Conservation (phyloP, 2,329 filamentous ascomycete genomes). For the Cyphellophora europaea region DNA sequence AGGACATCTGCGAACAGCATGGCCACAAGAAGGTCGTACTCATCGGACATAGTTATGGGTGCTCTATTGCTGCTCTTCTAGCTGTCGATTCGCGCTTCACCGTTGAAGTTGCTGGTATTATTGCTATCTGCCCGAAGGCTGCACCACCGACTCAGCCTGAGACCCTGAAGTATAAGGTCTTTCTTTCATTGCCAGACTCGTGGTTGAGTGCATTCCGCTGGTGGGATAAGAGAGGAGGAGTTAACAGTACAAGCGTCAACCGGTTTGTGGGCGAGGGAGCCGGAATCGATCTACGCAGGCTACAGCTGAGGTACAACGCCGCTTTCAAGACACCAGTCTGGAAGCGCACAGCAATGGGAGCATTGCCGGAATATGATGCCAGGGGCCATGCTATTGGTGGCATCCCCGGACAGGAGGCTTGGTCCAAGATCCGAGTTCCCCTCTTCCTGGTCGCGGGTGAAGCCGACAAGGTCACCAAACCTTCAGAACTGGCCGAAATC, state of each 20-base stretch:
- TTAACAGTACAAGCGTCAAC: conserved; percentile 65
- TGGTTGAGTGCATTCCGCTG: conserved; percentile 68
- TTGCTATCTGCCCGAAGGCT: conserved; percentile 73
- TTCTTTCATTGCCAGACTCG: conserved; percentile 56
- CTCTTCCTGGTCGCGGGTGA: conserved; percentile 72
- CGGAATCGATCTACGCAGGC: conserved; percentile 30
- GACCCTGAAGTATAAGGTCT: conserved; percentile 40
- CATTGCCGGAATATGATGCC: conserved; percentile 51
- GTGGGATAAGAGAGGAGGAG: conserved; percentile 72
- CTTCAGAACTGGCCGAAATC: conserved; percentile 62
- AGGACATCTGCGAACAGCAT: conserved; percentile 24
- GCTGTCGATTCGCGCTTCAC: conserved; percentile 50
- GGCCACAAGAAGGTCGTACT: conserved; percentile 17
- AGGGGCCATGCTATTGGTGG: conserved; percentile 49
- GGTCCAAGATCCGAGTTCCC: conserved; percentile 64
- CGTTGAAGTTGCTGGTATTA: conserved; percentile 61
- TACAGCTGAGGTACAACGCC: conserved; percentile 50
- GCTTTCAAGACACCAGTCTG: conserved; percentile 78
- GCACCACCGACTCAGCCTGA: conserved; percentile 50
- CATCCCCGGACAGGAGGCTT: conserved; percentile 59
- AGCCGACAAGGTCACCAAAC: conserved; percentile 66
- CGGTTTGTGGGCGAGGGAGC: conserved; percentile 52
- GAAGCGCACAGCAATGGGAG: conserved; percentile 68
- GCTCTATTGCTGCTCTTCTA: conserved; percentile 64
- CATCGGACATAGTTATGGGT: conserved; percentile 70